phyloP scores from a whole-genome alignment of 129 eudicot genomes.

The Escallonia rubra region DNA sequence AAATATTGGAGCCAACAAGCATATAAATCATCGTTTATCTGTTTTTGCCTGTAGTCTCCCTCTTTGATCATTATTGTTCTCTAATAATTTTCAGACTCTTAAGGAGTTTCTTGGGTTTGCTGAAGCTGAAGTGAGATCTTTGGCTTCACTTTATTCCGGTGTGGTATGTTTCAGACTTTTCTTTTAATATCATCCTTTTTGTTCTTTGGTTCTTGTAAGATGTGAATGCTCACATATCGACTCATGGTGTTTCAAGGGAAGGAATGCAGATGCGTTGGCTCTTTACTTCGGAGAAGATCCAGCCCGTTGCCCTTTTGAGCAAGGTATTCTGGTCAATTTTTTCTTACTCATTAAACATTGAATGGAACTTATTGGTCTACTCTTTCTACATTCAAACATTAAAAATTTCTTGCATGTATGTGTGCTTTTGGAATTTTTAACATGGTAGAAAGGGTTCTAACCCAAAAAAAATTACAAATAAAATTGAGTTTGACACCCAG shows the following conservation, averaged over 20 bases:
- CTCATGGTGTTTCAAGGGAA: conserved; percentile 41
- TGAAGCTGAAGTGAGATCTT: conserved; percentile 68
- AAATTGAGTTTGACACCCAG: background rate
- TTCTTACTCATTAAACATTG: background rate
- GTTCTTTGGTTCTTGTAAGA: background rate
- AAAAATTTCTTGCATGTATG: too few species aligned
- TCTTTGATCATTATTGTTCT: conserved; percentile 4
- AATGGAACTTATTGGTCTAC: background rate
- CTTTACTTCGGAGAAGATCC: conserved; percentile 87
- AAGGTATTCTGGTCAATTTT: conserved; percentile 37
- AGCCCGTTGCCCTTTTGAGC: conserved; percentile 76
- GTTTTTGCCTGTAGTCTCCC: too few species aligned
- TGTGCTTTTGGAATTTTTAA: too few species aligned
- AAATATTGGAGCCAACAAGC: too few species aligned
- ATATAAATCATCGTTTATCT: too few species aligned
- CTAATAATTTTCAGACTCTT: conserved; percentile 30
- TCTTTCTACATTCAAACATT: too few species aligned
- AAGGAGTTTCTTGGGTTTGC: conserved; percentile 61
- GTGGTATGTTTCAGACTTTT: conserved; percentile 44
- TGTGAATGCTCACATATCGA: background rate
- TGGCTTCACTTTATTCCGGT: conserved; percentile 61
- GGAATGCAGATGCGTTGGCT: conserved; percentile 68
- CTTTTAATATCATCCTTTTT: background rate
- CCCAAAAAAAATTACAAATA: background rate
- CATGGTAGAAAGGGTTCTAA: too few species aligned